These are phyloP conservation scores for Neospora caninum DNA, from an alignment of 169 alveolate species.

Conservation along the genomic window DNA sequence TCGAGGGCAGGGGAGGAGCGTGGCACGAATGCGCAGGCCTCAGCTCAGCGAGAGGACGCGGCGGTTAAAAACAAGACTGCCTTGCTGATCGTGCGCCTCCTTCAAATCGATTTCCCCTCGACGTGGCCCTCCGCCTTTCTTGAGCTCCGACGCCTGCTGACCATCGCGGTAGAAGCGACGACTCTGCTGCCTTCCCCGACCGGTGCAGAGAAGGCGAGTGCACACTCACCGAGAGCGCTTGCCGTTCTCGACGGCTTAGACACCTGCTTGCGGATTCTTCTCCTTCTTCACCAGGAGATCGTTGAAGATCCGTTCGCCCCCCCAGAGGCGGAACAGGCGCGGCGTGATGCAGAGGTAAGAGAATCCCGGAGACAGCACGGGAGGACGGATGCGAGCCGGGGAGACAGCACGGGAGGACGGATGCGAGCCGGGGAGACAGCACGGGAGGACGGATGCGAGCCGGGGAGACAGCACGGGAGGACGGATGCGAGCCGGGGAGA, in stretches of 20 bases:
- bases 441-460: too few species aligned
- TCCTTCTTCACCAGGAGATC: constrained; percentile 14
- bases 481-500: too few species aligned
- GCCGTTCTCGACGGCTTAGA: neutral
- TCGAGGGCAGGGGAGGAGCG: neutral
- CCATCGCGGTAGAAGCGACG: neutral
- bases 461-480: too few species aligned
- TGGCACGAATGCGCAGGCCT: neutral
- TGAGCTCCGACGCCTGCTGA: neutral
- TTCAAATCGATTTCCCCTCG: constrained; percentile 8
- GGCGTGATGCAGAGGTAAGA: constrained; percentile 27
- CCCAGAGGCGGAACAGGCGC: neutral
- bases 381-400: too few species aligned
- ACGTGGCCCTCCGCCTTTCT: constrained; percentile 23
- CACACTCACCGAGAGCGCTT: neutral
- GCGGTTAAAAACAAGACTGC: constrained; percentile 25
- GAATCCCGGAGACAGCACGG: too few species aligned
- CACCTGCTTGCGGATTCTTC: neutral
- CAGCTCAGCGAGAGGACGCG: neutral
- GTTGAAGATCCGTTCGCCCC: neutral
- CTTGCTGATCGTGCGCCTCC: neutral
- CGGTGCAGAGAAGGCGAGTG: neutral
- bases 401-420: too few species aligned
- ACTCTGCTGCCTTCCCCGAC: neutral
- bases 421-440: too few species aligned